Evolutionary conservation across 164 flowering plant species (phyloP), one percentile per base, ranked within the genome.

Genomic region (Sextonia rubra): DNA sequence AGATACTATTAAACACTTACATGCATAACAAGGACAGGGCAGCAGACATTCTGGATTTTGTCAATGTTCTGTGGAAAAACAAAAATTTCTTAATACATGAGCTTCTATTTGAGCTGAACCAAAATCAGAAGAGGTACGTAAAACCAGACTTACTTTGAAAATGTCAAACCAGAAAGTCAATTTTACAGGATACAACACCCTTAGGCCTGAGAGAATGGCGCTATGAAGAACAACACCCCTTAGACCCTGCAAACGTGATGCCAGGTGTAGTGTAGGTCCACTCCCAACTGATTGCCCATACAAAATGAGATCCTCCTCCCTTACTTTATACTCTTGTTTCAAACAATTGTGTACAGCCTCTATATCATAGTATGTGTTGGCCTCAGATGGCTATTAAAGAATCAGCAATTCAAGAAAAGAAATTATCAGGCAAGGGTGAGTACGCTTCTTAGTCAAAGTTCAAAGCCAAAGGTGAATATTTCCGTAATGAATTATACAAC

Each of bases 221-320:
- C 98, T 93, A 63, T 93, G 98, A 69, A 93, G 97, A 76, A 93
- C 91, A 76, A 89, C 85, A 3, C 85, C 97, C 79, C 97, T 88
- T 47, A 90, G 75, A 71, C 77, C 86, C 32, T 79, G 85, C 48
- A 85, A 73, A 11, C 88, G 85, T 68, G 97, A 74, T 75, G 89
- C 98, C 76, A 93, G 83, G 71, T 93, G 96, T 70, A 91, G 73
- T 2, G 96, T 93, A 1, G 98, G 98, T 2, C 98, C 98, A 77
- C 98, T 93, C 52, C 98, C 98, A 78, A 93, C 97, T 64, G 97
- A 91, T 78, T 93, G 98, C 44, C 98, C 97, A 67, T 93, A 93
- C 22, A 91, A 68, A 70, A 93, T 91, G 71, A 93, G 30, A 66
- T 93, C 96, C 77, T 91, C 98, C 72, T 89, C 91, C 79, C 78